phyloP scores from a whole-genome alignment of 257 asterid genomes.

The Misopates orontium region DNA sequence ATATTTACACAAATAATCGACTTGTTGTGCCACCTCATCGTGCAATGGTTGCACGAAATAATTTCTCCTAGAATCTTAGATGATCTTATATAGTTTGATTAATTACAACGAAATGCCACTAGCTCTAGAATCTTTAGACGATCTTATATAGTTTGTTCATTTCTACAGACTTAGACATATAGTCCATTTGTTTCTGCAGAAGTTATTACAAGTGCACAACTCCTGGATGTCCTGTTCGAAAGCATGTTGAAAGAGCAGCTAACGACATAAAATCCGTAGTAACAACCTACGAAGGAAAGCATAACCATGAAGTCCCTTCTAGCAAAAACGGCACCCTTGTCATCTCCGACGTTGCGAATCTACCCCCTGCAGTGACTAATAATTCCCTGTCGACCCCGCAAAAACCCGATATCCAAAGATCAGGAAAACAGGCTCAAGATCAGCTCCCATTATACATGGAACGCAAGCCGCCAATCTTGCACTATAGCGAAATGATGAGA shows the following conservation, averaged over 20 bases:
- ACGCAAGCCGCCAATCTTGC: slow-evolving; percentile 34
- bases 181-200: slow-evolving; percentile 36
- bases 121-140: too few species aligned
- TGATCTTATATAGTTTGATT: too few species aligned
- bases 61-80: too few species aligned
- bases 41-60: too few species aligned
- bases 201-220: slow-evolving; percentile 91
- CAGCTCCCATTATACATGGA: slow-evolving; percentile 46
- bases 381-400: slow-evolving; percentile 23
- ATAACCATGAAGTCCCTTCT: slow-evolving; percentile 64
- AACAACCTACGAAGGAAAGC: slow-evolving; percentile 85
- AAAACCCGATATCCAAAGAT: slow-evolving; percentile 17
- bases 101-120: too few species aligned
- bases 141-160: neutral
- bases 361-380: slow-evolving; percentile 27
- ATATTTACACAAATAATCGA: too few species aligned
- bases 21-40: too few species aligned
- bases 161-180: neutral
- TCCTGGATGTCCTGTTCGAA: slow-evolving; percentile 72
- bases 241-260: slow-evolving; percentile 86
- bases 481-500: slow-evolving; percentile 39
- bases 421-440: slow-evolving; percentile 44
- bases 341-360: slow-evolving; percentile 20
- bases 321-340: slow-evolving; percentile 33
- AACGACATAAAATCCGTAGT: slow-evolving; percentile 59